Evolutionary conservation across 208 protist genomes (phyloP).

Genomic region (Jaenimonas drosophilae): DNA sequence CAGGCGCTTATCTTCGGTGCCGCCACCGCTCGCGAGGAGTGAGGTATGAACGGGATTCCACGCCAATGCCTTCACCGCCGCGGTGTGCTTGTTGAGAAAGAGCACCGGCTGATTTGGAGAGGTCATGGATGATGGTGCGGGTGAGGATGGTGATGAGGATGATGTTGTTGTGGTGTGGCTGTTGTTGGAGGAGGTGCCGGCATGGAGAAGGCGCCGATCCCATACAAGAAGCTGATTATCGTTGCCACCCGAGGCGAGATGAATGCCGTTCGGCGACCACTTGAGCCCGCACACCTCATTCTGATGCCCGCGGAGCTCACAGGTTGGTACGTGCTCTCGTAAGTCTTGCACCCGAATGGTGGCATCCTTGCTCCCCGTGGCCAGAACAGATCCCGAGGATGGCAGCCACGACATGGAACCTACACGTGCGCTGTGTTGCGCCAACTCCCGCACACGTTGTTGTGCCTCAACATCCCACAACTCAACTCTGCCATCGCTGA

Average conservation of each 20-base stretch:
- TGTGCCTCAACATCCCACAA: conserved; percentile 87
- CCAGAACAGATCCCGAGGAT: conserved; percentile 50
- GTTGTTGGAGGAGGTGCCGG: conserved; percentile 1
- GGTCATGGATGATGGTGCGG: conserved; percentile 2
- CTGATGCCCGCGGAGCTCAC: conserved; percentile 74
- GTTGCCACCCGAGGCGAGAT: conserved; percentile 97
- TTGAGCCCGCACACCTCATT: conserved; percentile 97
- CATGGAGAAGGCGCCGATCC: conserved; percentile 55
- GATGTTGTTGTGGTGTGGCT: neutral
- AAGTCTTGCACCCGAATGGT: conserved; percentile 94
- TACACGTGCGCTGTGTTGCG: conserved; percentile 87
- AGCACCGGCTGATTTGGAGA: conserved; percentile 47
- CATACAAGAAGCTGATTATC: conserved; percentile 97
- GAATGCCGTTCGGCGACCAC: conserved; percentile 89
- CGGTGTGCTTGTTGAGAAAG: conserved; percentile 89
- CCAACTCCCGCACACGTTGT: conserved; percentile 66
- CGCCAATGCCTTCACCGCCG: conserved; percentile 98
- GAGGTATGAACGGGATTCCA: conserved; percentile 96
- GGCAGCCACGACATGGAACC: conserved; percentile 93
- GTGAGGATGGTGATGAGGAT: neutral
- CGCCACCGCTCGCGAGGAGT: conserved; percentile 96
- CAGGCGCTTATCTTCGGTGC: conserved; percentile 96
- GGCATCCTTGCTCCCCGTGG: conserved; percentile 91
- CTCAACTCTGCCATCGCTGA: conserved; percentile 80
- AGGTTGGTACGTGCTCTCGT: conserved; percentile 41